A percentile compares a stretch with the other conserved stretches of the same genome.
Conservation (phyloP, 768 basidiomycete genomes). For the Tricholoma hemisulphureum region DNA sequence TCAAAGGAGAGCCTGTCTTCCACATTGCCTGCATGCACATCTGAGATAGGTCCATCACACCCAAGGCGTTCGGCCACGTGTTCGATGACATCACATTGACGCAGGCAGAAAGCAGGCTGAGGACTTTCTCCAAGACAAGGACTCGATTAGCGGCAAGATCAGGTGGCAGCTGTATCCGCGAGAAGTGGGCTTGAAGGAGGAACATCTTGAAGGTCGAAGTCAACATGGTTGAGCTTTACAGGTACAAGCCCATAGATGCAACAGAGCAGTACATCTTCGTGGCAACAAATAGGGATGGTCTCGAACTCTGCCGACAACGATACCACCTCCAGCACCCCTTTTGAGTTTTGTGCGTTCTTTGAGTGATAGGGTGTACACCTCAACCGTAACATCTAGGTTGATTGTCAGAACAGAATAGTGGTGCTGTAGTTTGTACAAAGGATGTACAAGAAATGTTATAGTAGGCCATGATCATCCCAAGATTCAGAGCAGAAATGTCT, state of each 20-base stretch:
- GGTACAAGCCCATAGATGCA: conserved; percentile 96
- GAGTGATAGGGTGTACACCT: conserved; percentile 92
- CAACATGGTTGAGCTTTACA: conserved; percentile 79
- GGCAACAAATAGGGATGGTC: conserved; percentile 88
- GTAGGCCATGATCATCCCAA: conserved; percentile 98
- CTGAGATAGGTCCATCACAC: conserved; percentile 97
- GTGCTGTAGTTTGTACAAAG: background rate
- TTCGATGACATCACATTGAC: conserved; percentile 99
- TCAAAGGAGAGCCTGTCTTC: conserved; percentile 94
- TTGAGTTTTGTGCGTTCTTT: conserved; percentile 97
- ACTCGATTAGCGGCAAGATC: conserved; percentile 92
- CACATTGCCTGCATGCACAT: conserved; percentile 99
- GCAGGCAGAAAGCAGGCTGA: conserved; percentile 89
- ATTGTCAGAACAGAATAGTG: conserved; percentile 11
- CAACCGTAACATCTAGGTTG: conserved; percentile 83
- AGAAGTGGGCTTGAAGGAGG: conserved; percentile 96
- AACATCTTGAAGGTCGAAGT: conserved; percentile 98
- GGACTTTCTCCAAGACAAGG: conserved; percentile 83
- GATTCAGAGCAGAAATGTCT: conserved; percentile 87
- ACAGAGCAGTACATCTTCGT: conserved; percentile 81
- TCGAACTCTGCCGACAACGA: conserved; percentile 98
- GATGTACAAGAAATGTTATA: conserved; percentile 86
- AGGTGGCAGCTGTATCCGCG: conserved; percentile 85
- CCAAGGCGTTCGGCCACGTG: conserved; percentile 89
- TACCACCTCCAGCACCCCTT: conserved; percentile 90